phyloP scores from a whole-genome alignment of 139 green algal genomes.

The Chlamydomonas incerta region DNA sequence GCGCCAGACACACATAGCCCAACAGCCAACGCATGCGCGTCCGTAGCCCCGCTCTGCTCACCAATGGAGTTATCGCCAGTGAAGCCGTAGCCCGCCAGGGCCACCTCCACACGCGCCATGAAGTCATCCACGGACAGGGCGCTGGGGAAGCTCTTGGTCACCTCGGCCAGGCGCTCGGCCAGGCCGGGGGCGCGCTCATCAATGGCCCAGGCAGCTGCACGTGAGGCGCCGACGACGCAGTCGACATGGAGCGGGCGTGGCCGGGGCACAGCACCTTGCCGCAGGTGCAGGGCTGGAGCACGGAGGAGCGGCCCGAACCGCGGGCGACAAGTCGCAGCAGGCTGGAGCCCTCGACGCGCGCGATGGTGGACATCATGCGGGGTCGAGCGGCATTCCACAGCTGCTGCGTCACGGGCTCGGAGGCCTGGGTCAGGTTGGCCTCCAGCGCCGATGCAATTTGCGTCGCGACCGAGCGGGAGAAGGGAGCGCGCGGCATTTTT shows the following conservation, averaged over 20 bases:
- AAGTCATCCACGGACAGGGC: too few species aligned
- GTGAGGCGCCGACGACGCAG: neutral
- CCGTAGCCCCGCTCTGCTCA: too few species aligned
- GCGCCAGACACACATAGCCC: too few species aligned
- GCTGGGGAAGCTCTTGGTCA: conserved; percentile 73
- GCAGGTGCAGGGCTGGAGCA: conserved; percentile 42
- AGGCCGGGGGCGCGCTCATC: conserved; percentile 19
- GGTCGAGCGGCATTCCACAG: neutral
- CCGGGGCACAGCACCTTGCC: conserved; percentile 49
- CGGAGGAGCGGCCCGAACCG: neutral
- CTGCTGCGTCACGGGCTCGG: neutral
- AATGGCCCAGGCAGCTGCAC: conserved; percentile 6
- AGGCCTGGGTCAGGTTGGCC: too few species aligned
- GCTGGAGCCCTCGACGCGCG: conserved; percentile 5
- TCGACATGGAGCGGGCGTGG: too few species aligned
- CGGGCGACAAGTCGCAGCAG: neutral
- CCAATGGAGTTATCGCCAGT: conserved; percentile 59
- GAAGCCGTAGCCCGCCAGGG: too few species aligned
- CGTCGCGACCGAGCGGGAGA: neutral
- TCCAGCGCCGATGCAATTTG: neutral
- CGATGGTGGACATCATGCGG: conserved; percentile 11
- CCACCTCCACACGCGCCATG: too few species aligned
- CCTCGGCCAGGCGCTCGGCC: conserved; percentile 27
- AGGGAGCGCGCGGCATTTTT: conserved; percentile 3
- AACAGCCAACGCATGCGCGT: too few species aligned